Percentiles rank a stretch among this genome's conserved stretches.
These are phyloP conservation scores for Trichoderma pleuroti DNA, from an alignment of 2,329 filamentous ascomycete genomes.

Conservation along the genomic window DNA sequence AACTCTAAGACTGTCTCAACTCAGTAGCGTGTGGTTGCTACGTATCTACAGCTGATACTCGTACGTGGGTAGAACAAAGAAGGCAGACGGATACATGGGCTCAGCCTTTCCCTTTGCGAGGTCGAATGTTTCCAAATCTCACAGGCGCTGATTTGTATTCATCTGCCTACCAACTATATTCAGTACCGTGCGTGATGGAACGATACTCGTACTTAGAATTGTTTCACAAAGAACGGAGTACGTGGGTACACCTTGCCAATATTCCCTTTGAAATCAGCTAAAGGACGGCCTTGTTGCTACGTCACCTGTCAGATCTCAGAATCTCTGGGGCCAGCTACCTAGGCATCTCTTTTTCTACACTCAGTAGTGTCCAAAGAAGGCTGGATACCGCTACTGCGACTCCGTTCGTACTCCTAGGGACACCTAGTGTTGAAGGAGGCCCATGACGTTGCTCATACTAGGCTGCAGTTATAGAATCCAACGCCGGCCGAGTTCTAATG, in stretches of 20 bases:
- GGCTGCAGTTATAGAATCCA: background rate
- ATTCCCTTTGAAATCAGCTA: background rate
- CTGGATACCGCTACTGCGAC: background rate
- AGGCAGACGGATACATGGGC: background rate
- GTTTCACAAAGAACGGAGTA: background rate
- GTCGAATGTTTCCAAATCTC: background rate
- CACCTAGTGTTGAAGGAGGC: background rate
- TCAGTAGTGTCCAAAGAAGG: background rate
- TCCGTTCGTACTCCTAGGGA: background rate
- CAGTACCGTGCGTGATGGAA: background rate
- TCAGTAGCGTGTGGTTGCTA: background rate
- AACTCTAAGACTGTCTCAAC: background rate
- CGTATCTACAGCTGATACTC: background rate
- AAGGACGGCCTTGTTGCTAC: background rate
- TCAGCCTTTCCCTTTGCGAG: background rate
- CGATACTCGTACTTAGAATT: background rate
- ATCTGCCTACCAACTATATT: background rate
- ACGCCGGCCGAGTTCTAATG: background rate
- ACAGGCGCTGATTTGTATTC: background rate
- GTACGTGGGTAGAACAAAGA: too few relatives aligned
- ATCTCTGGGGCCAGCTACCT: background rate
- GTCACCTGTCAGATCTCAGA: background rate
- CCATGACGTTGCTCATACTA: background rate
- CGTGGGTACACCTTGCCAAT: background rate
- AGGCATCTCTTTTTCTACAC: background rate